Evolutionary conservation across 139 green algal species (phyloP).

Genomic region (Picochlorum sp.): DNA sequence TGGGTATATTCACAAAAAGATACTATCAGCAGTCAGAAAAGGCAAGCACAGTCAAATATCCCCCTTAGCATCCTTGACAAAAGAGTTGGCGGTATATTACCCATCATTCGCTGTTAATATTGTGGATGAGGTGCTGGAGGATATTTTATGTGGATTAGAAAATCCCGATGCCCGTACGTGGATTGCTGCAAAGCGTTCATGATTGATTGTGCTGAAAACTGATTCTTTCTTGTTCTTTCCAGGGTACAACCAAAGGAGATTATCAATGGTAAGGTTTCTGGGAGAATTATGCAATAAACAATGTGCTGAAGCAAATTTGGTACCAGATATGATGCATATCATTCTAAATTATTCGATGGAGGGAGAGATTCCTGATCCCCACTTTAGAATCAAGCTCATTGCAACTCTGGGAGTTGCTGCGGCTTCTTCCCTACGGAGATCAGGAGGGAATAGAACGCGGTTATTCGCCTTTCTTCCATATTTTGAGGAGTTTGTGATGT

Average conservation of each 20-base stretch:
- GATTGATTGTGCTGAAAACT: not conserved
- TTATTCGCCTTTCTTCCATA: constrained; percentile 77
- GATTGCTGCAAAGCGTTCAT: not conserved
- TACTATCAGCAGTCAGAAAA: constrained; percentile 62
- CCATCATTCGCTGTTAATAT: constrained; percentile 62
- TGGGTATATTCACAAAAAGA: constrained; percentile 70
- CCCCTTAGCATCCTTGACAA: constrained; percentile 66
- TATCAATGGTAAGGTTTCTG: constrained; percentile 73
- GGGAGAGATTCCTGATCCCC: constrained; percentile 26
- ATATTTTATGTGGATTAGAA: constrained; percentile 71
- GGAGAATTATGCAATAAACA: constrained; percentile 92
- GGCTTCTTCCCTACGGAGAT: constrained; percentile 25
- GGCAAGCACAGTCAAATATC: constrained; percentile 56
- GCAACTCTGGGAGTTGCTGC: constrained; percentile 72
- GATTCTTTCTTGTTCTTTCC: constrained; percentile 12
- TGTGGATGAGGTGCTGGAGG: constrained; percentile 79
- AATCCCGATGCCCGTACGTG: constrained; percentile 19
- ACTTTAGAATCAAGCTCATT: constrained; percentile 64
- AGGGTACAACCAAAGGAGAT: constrained; percentile 61
- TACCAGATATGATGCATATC: constrained; percentile 86
- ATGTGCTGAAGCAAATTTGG: constrained; percentile 45
- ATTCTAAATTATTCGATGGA: constrained; percentile 39
- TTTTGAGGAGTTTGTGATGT: constrained; percentile 82
- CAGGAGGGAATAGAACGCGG: not conserved
- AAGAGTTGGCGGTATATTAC: constrained; percentile 71